Percentiles rank a stretch among this genome's conserved stretches.
phyloP scores from a whole-genome alignment of 179 eudicot species.

The Camellia oleifera region DNA sequence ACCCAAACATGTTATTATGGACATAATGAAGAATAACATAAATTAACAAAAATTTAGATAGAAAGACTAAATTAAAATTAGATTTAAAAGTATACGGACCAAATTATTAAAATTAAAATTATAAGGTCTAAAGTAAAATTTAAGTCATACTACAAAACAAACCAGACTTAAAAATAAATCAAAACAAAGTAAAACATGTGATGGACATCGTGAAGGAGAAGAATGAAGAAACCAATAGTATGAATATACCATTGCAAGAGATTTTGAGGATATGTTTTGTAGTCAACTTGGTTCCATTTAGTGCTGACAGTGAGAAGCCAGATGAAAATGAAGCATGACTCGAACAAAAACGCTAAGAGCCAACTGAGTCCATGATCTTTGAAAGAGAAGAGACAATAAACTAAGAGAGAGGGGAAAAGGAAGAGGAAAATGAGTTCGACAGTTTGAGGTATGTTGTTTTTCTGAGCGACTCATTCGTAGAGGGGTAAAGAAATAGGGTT shows the following conservation, averaged over 20 bases:
- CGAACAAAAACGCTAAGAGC: constrained; percentile 18
- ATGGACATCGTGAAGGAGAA: not conserved
- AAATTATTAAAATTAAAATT: no score
- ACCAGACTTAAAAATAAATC: no score
- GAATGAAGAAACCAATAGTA: not conserved
- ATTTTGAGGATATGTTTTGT: constrained; percentile 20
- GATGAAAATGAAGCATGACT: constrained; percentile 27
- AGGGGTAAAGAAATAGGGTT: constrained; percentile 9
- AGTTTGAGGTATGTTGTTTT: not conserved
- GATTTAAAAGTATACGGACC: no score
- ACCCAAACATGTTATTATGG: not conserved
- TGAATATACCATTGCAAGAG: constrained; percentile 12
- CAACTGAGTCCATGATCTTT: not conserved
- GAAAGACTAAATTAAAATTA: no score
- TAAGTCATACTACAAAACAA: no score
- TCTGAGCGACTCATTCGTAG: not conserved
- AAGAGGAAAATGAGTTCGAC: constrained; percentile 10
- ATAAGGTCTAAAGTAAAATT: no score
- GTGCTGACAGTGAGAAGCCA: constrained; percentile 22
- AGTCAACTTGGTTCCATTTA: constrained; percentile 29
- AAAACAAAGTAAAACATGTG: no score
- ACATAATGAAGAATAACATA: no score
- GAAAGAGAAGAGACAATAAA: constrained; percentile 15
- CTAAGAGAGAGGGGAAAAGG: constrained; percentile 21
- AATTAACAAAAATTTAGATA: no score